Evolutionary conservation across 176 grass and related monocot species (phyloP), one percentile per base, ranked within the genome.

Genomic region (Poa pratensis): DNA sequence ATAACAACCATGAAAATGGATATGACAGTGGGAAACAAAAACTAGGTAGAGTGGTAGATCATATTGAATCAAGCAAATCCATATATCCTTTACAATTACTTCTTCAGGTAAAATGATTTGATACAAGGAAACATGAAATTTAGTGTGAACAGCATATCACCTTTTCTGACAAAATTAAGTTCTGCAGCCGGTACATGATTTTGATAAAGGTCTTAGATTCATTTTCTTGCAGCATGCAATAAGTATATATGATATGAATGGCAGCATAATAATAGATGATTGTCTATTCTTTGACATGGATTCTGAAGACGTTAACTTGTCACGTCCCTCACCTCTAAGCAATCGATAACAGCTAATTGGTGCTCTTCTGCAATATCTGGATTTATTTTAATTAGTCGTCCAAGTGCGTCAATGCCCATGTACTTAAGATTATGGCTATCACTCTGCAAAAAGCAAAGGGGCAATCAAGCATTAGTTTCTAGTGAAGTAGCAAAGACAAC

Each of bases 391-490:
- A 99, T 99, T 11, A 99, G 83, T 39, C 97, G 79, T 6, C 97
- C 93, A 89, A 99, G 97, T 40, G 97, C 94, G 83, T 99, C 97
- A 80, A 99, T 99, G 37, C 97, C 97, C 97, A 99, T 92, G 69
- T 99, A 99, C 82, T 99, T 99, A 75, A 99, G 94, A 89, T 99
- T 99, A 82, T 99, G 94, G 78, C 94, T 99, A 50, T 96, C 97
- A 83, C 97, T 99, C 97, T 99, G 88, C 34, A 77, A 85, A 83
- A 5, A 82, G 59, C n/a, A n/a, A 80, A 55, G 0, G 9, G 27
- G 40, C 18, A 53, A 63, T 49, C 24, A 83, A 65, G 13, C 6
- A 40, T 80, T 79, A 86, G 64, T 32, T 72, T 79, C 52, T 62
- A 78, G 83, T 63, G 15, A 71, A 9, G 45, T 74, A 75, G 18